Evolutionary conservation across 2,329 filamentous ascomycete species (phyloP).

Genomic region (Fusarium sp.): DNA sequence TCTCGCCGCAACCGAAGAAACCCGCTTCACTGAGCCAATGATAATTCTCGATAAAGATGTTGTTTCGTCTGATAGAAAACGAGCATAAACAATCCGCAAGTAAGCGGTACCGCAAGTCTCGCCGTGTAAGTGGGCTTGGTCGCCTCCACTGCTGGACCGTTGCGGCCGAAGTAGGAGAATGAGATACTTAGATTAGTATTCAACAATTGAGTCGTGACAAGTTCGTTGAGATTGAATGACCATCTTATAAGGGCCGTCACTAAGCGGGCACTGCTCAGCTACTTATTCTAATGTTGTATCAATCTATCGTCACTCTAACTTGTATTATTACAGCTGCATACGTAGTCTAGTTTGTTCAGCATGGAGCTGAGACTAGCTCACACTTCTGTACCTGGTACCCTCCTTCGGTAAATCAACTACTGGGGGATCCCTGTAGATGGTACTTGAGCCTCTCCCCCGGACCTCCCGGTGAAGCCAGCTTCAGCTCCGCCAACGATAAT

Average conservation of each 20-base stretch:
- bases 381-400: slow-evolving; percentile 4
- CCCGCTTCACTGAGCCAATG: background rate
- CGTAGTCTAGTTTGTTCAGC: slow-evolving; percentile 6
- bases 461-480: slow-evolving; percentile 13
- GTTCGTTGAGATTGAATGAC: background rate
- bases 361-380: background rate
- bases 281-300: slow-evolving; percentile 13
- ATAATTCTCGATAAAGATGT: background rate
- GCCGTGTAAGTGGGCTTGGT: slow-evolving; percentile 29
- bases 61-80: background rate
- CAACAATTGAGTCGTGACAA: background rate
- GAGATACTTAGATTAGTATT: background rate
- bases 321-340: background rate
- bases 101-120: slow-evolving; percentile 26
- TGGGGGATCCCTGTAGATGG: slow-evolving; percentile 3
- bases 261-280: slow-evolving; percentile 18
- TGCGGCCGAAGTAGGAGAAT: background rate
- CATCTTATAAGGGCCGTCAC: background rate
- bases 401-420: background rate
- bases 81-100: background rate
- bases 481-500: slow-evolving; percentile 41
- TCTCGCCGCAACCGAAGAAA: background rate
- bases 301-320: slow-evolving; percentile 24
- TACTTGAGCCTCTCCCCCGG: slow-evolving; percentile 7
- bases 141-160: slow-evolving; percentile 15